Evolutionary conservation across 345 rosid genomes (phyloP).

Genomic region (Gossypium herbaceum): DNA sequence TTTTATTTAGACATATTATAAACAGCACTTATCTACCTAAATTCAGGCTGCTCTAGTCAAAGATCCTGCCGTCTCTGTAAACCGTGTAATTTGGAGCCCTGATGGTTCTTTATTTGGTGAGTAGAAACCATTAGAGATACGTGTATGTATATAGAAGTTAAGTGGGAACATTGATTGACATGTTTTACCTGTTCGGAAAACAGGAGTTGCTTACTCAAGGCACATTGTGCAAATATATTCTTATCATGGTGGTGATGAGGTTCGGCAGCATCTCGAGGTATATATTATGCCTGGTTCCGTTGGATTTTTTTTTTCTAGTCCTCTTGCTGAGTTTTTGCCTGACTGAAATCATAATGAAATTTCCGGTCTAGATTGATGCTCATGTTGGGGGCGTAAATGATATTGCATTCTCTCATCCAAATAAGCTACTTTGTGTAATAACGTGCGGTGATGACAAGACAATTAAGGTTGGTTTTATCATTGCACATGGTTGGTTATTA

Average conservation of each 20-base stretch:
- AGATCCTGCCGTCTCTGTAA: slow-evolving; percentile 87
- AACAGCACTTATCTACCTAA: slow-evolving; percentile 17
- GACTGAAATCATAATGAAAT: slow-evolving; percentile 11
- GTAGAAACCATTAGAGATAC: slow-evolving; percentile 24
- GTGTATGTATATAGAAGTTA: background rate
- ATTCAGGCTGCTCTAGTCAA: slow-evolving; percentile 78
- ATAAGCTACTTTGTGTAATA: slow-evolving; percentile 78
- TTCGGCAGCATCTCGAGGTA: slow-evolving; percentile 88
- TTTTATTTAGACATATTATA: slow-evolving; percentile 9
- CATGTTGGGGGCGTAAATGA: slow-evolving; percentile 79
- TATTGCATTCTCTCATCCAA: slow-evolving; percentile 74
- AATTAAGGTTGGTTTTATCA: slow-evolving; percentile 55
- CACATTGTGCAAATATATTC: slow-evolving; percentile 90
- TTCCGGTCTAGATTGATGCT: slow-evolving; percentile 57
- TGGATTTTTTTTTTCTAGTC: background rate
- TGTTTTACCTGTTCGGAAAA: slow-evolving; percentile 17
- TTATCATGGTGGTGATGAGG: slow-evolving; percentile 72
- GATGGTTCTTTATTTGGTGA: slow-evolving; percentile 94
- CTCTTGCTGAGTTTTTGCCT: slow-evolving; percentile 11
- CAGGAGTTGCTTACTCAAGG: slow-evolving; percentile 95
- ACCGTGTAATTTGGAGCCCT: slow-evolving; percentile 96
- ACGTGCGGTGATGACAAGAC: slow-evolving; percentile 91
- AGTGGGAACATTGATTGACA: slow-evolving; percentile 20
- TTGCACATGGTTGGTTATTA: slow-evolving; percentile 13
- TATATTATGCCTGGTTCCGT: background rate